phyloP scores from a whole-genome alignment of 805 yeast genomes.

The Lipomyces yamadae region DNA sequence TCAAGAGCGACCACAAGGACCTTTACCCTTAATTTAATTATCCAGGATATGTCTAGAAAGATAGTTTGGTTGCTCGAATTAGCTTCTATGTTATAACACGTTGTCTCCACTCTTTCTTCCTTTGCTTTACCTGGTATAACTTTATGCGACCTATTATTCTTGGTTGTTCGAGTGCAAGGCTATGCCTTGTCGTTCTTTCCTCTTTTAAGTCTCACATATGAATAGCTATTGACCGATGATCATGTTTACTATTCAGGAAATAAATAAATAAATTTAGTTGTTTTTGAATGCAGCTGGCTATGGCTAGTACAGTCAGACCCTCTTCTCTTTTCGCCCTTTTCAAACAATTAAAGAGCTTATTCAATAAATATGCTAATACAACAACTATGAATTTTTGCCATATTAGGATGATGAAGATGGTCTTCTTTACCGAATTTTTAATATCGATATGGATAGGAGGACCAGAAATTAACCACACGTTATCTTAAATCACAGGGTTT shows the following conservation, averaged over 20 bases:
- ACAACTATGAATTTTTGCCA: too few species aligned
- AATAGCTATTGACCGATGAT: neutral
- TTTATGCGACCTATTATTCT: too few species aligned
- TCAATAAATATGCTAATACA: too few species aligned
- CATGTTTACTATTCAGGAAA: neutral
- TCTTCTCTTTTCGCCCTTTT: too few species aligned
- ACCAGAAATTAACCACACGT: too few species aligned
- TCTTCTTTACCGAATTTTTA: too few species aligned
- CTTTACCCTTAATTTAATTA: neutral
- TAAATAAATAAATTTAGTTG: neutral
- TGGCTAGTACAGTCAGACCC: neutral
- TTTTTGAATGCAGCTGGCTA: neutral
- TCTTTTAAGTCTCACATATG: neutral
- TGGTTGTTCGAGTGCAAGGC: too few species aligned
- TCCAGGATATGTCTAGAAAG: neutral
- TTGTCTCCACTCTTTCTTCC: neutral
- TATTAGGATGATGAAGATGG: too few species aligned
- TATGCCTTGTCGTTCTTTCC: neutral
- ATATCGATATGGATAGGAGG: too few species aligned
- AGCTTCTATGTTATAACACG: neutral
- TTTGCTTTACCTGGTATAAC: too few species aligned
- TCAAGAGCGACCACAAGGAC: slow-evolving; percentile 26
- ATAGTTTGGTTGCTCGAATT: neutral
- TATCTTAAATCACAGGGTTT: too few species aligned
- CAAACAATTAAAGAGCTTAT: too few species aligned